Evolutionary conservation across 495 filamentous ascomycete genomes (phyloP), one percentile per base, ranked within the genome.

Genomic region (Gamarada debralockiae): DNA sequence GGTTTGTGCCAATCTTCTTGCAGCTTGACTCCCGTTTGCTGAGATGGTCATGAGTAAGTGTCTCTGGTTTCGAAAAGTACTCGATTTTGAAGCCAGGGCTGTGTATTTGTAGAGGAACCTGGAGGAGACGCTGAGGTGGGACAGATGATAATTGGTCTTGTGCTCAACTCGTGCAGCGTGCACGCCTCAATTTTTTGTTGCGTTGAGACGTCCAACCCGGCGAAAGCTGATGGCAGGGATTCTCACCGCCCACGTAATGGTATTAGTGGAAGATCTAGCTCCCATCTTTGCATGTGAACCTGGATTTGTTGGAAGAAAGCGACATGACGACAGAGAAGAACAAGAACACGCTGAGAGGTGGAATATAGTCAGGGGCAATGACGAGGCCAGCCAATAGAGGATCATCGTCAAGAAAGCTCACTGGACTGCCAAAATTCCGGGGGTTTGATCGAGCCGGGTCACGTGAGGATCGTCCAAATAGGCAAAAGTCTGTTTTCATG

Each of bases 21-120:
- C 44, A 24, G 52, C 52, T 50, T 46, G 43, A 27, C 33, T 41
- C 34, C 45, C 47, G 42, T 22, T 48, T 20, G 43, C 42, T 43
- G 36, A 42, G 10, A 52, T 48, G 41, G 27, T 24, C 33, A 14
- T 55, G 10, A 55, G 52, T 52, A 59, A 55, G 48, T 3, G 52
- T n/a, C n/a, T n/a, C 21, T 27, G 38, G 31, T n/a, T n/a, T 23
- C 6, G 29, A 24, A 24, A 23, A 45, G n/a, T n/a, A n/a, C n/a
- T n/a, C n/a, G n/a, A n/a, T n/a, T n/a, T n/a, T 29, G 27, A 29
- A 29, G 27, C 27, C 27, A 29, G 27, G n/a, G n/a, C n/a, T n/a
- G n/a, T n/a, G n/a, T n/a, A 7, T 15, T n/a, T 9, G 27, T 36
- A 24, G 21, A 37, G 36, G 18, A 39, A 20, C 13, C 6, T 20